Conservation (phyloP, 2,329 filamentous ascomycete genomes). For the Cercospora zeae-maydis region DNA sequence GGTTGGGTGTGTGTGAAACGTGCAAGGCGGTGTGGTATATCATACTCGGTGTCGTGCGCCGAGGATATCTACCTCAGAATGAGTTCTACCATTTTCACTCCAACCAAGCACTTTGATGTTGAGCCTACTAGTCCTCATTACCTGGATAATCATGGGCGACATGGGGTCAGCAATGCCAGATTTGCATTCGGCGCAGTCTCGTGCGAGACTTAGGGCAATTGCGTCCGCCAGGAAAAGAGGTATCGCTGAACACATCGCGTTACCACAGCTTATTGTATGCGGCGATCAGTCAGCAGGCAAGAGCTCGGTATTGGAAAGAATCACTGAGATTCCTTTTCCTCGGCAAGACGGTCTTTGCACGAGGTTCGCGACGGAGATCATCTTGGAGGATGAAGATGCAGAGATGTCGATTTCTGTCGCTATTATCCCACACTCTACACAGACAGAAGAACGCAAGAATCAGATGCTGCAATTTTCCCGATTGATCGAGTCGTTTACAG, state of each 20-base stretch:
- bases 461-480: conserved; percentile 20
- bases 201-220: not conserved
- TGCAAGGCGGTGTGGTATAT: not conserved
- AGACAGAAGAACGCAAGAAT: conserved; percentile 13
- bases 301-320: conserved; percentile 60
- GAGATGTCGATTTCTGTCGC: conserved; percentile 15
- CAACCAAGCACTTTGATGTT: not conserved
- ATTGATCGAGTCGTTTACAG: conserved; percentile 24
- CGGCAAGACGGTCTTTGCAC: conserved; percentile 55
- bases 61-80: too few relatives aligned
- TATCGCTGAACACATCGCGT: conserved; percentile 32
- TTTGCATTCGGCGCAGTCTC: not conserved
- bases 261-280: conserved; percentile 50
- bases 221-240: conserved; percentile 32
- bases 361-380: conserved; percentile 36
- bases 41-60: not conserved
- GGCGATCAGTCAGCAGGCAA: conserved; percentile 61
- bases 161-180: not conserved
- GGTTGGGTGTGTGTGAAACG: not conserved
- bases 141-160: not conserved
- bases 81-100: not conserved
- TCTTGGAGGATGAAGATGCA: conserved; percentile 20
- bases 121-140: not conserved
- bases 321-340: conserved; percentile 55
- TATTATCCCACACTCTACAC: conserved; percentile 23